Evolutionary conservation across 345 rosid species (phyloP), one percentile per base, ranked within the genome.

Genomic region (Adansonia digitata): DNA sequence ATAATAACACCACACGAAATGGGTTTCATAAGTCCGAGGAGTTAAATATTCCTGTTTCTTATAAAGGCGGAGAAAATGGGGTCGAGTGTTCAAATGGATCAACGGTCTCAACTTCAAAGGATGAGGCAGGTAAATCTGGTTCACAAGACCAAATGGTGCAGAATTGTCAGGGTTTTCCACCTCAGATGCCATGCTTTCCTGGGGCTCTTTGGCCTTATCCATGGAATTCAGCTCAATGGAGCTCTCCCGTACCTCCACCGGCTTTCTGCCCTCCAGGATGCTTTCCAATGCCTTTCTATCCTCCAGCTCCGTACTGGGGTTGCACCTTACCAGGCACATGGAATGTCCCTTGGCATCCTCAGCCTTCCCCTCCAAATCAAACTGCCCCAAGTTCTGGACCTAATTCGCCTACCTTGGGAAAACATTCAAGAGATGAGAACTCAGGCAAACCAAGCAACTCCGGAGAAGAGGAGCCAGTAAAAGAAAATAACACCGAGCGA

Each of bases 361-460:
- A 88, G 73, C 86, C 97, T 75, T 73, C 86, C 57, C 86, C 93
- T 66, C 90, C 93, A 22, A 84, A 73, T 55, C 85, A 75, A 57
- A 70, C 78, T 7, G 56, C 75, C 15, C 69, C 82, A 0, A 78
- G 76, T 14, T 87, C 98, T 0, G 78, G 85, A 73, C 97, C 97
- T 5, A 88, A 88, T 65, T 91, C 92, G 46, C 98, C 97, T 24
- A 94, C 93, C 51, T 77, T 94, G 55, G 98, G 97, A 61, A 94
- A 94, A 73, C 98, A 94, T 87, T 92, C 92, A 37, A 85, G 97
- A 42, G 97, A 94, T 22, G 97, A 89, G 72, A 86, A 34, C 79
- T 7, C 15, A 22, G 75, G 48, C 63, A 85, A 84, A 66, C 72
- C 82, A 48, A 74, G 78, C 45, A 69, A 79, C 78, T 46, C 75